Conservation (phyloP, 1,139 yeast species). For the Geotrichum candidum region DNA sequence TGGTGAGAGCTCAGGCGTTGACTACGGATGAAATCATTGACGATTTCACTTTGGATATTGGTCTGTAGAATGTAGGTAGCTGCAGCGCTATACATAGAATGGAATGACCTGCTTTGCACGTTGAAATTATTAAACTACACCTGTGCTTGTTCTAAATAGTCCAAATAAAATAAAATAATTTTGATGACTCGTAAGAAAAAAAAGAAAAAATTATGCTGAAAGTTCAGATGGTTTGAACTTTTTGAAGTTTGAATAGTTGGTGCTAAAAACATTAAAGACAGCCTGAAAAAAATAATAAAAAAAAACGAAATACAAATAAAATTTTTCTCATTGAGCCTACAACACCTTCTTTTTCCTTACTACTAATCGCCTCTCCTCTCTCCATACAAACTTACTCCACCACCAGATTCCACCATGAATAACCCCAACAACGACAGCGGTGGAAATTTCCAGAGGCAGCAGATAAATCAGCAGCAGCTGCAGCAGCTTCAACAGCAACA, state of each 20-base stretch:
- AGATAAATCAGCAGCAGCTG: slow-evolving; percentile 23
- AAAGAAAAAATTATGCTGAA: background rate
- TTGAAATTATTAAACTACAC: background rate
- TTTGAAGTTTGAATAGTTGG: background rate
- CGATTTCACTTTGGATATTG: background rate
- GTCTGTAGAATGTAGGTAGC: background rate
- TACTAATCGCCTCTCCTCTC: background rate
- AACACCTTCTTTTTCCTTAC: background rate
- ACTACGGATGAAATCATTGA: slow-evolving; percentile 2
- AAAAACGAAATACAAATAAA: background rate
- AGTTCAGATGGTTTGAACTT: background rate
- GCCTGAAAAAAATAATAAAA: background rate
- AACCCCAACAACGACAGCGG: background rate
- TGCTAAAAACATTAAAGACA: background rate
- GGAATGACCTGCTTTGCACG: background rate
- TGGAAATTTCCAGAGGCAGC: slow-evolving; percentile 9
- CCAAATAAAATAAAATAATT: background rate
- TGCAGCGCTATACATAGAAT: background rate
- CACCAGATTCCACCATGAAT: background rate
- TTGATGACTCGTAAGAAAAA: background rate
- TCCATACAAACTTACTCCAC: background rate
- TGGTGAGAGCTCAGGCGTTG: slow-evolving; percentile 11
- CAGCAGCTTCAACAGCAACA: slow-evolving; percentile 19
- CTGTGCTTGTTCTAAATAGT: background rate
- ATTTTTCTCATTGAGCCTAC: background rate